Base-by-base conservation (phyloP, 495 filamentous ascomycete species). In the Halenospora varia region DNA sequence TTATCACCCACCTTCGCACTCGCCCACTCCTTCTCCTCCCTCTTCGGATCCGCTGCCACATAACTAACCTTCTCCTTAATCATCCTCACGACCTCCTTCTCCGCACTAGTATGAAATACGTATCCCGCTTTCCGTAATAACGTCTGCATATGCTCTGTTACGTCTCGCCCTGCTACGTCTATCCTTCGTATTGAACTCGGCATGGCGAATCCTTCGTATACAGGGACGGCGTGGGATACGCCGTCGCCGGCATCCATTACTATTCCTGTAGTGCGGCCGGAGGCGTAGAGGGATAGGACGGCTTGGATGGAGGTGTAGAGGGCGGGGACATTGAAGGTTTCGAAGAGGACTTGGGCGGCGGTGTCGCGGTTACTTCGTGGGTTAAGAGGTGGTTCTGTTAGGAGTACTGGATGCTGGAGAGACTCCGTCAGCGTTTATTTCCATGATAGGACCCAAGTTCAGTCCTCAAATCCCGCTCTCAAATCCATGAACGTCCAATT, bases 171-270 rank as follows among this genome's bases (percentile, higher is more conserved):
- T 46, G 95, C 94, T 40, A 99, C 93, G 73, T 99, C 95, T 63
- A 97, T 96, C 60, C 94, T 77, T 55, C 89, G 84, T 74, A 97
- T 97, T 66, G 88, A 92, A 73, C 87, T 94, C 0, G 92, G 90
- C 68, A 99, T 92, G 0, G 94, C 92, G 70, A 99, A 99, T 9
- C 94, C 94, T 71, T 99, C 92, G 71, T 94, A 99, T 13, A 97
- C 94, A 2, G 94, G 94, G 13, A 99, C 94, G 23, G 94, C 92
- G 65, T 99, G 94, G 24, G 95, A 96, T 46, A 99, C 94, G 42
- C 94, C 94, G 69, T 99, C 94, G 53, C 94, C 95, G 10, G 90
- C 87, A 68, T 99, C 95, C 35, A 99, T 75, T 0, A 99, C 94
- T 58, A 97, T 89, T 62, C 94, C 94, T 0, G 95, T 99, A 2